phyloP scores from a whole-genome alignment of 2,329 filamentous ascomycete genomes.

The Fusarium devonianum region DNA sequence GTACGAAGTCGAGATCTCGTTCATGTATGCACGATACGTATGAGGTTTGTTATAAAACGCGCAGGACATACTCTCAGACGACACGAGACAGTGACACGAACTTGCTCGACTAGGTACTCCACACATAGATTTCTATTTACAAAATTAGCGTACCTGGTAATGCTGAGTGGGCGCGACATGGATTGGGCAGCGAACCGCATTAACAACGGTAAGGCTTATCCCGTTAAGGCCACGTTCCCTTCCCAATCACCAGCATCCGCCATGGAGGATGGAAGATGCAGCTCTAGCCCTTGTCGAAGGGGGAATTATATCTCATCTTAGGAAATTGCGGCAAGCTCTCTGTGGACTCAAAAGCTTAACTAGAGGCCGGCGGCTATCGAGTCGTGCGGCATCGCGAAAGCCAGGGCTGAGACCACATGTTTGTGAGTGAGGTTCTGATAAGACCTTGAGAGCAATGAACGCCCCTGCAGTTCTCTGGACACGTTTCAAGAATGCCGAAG shows the following conservation, averaged over 20 bases:
- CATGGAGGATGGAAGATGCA: conserved; percentile 19
- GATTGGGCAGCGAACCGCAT: conserved; percentile 17
- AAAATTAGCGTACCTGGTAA: conserved; percentile 20
- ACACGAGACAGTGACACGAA: conserved; percentile 21
- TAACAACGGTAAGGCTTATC: neutral
- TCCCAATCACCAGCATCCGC: conserved; percentile 11
- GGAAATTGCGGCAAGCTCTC: conserved; percentile 38
- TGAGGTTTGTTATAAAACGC: conserved; percentile 16
- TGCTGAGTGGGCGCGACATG: conserved; percentile 9
- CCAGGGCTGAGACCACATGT: conserved; percentile 12
- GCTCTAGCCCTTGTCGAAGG: conserved; percentile 17
- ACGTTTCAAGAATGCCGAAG: conserved; percentile 13
- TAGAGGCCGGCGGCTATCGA: conserved; percentile 30
- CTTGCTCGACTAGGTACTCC: conserved; percentile 9
- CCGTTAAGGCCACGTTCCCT: conserved; percentile 28
- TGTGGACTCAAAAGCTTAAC: conserved; percentile 33
- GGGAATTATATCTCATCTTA: conserved; percentile 42
- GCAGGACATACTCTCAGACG: conserved; percentile 17
- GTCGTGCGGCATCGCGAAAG: neutral
- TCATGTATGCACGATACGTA: conserved; percentile 11
- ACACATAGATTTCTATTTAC: no score
- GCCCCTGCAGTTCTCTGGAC: conserved; percentile 1
- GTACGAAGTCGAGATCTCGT: neutral
- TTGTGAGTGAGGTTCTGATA: neutral
- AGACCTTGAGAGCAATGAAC: neutral